These are phyloP conservation scores for Trifolium repens DNA, from an alignment of 306 rosid species.

Conservation along the genomic window DNA sequence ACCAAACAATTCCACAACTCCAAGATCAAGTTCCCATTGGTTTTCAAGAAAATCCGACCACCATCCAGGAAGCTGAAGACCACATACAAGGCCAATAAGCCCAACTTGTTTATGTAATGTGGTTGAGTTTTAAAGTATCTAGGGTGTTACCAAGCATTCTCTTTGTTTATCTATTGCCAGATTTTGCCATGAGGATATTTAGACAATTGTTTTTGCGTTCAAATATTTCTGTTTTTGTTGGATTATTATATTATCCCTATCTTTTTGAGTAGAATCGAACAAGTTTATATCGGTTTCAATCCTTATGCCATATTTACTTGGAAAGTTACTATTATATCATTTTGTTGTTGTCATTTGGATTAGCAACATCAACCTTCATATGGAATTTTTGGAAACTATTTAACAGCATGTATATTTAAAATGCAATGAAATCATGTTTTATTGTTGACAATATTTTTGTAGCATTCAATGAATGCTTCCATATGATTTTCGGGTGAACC, in stretches of 20 bases:
- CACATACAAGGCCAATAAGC: constrained; percentile 86
- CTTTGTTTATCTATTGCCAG: constrained; percentile 25
- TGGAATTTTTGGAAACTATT: too few relatives aligned
- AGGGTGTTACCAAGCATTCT: neutral
- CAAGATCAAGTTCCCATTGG: constrained; percentile 91
- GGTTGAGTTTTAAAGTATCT: constrained; percentile 19
- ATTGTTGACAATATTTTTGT: too few relatives aligned
- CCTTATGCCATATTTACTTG: neutral
- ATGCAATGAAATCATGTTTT: too few relatives aligned
- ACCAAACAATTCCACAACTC: constrained; percentile 88
- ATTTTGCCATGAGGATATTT: constrained; percentile 37
- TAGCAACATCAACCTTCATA: too few relatives aligned
- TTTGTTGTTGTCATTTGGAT: neutral
- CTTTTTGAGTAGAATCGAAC: constrained; percentile 40
- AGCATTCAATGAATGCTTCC: too few relatives aligned
- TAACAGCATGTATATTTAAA: too few relatives aligned
- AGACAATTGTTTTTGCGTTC: constrained; percentile 28
- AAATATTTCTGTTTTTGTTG: constrained; percentile 23
- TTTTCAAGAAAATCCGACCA: constrained; percentile 79
- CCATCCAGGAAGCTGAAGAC: constrained; percentile 89
- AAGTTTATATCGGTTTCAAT: neutral
- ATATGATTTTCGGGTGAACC: too few relatives aligned
- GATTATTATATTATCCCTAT: constrained; percentile 25
- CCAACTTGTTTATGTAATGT: constrained; percentile 84
- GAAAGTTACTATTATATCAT: neutral